phyloP scores from a whole-genome alignment of 768 basidiomycete species.

The Trametes gibbosa region DNA sequence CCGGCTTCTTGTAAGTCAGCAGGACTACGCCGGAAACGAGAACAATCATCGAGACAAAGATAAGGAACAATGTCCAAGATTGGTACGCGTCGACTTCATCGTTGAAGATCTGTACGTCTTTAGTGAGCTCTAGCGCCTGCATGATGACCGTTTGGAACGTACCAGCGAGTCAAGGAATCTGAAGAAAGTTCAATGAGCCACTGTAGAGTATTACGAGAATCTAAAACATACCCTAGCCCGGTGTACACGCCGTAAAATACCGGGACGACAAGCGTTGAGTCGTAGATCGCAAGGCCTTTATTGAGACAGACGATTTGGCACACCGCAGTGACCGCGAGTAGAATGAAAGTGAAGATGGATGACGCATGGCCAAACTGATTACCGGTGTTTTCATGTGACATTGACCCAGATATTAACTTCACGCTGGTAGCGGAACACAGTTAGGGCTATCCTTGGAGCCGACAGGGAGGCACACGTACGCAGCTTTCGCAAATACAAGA shows the following conservation, averaged over 20 bases:
- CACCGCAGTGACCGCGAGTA: conserved; percentile 69
- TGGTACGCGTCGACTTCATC: conserved; percentile 83
- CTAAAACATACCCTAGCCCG: conserved; percentile 58
- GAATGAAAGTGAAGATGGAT: conserved; percentile 65
- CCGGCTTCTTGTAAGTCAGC: conserved; percentile 89
- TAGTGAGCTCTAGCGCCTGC: no score
- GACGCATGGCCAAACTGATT: conserved; percentile 84
- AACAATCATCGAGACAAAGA: conserved; percentile 81
- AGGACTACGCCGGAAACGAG: conserved; percentile 92
- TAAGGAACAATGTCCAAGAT: conserved; percentile 85
- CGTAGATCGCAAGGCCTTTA: conserved; percentile 85
- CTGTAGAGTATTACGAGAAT: background rate
- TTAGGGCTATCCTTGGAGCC: background rate
- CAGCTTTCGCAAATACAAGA: conserved; percentile 81
- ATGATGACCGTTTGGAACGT: conserved; percentile 11
- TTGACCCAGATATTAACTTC: conserved; percentile 69
- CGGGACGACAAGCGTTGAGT: conserved; percentile 88
- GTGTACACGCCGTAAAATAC: conserved; percentile 95
- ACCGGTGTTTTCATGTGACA: conserved; percentile 80
- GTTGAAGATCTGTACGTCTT: conserved; percentile 61
- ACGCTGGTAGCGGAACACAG: conserved; percentile 45
- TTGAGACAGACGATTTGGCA: conserved; percentile 91
- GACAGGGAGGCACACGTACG: conserved; percentile 40
- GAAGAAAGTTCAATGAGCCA: background rate
- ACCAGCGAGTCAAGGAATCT: conserved; percentile 62